These are phyloP conservation scores for Ligustrum vulgare DNA, from an alignment of 257 asterid genomes.

Conservation along the genomic window DNA sequence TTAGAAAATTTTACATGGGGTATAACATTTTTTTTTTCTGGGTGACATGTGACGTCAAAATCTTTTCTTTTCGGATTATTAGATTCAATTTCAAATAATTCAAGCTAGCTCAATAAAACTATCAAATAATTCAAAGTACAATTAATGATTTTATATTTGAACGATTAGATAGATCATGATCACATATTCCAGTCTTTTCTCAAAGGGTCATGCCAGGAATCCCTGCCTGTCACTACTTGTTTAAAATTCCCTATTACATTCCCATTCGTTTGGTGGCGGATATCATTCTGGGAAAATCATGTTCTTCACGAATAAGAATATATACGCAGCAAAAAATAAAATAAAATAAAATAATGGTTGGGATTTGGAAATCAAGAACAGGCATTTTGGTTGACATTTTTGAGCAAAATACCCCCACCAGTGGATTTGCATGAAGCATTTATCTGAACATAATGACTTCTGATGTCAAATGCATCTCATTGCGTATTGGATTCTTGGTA, in stretches of 20 bases:
- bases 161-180: too few species aligned
- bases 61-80: too few species aligned
- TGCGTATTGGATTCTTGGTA: neutral
- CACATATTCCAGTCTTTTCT: too few species aligned
- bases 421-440: neutral
- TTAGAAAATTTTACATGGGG: too few species aligned
- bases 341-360: neutral
- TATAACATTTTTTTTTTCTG: too few species aligned
- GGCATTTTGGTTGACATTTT: neutral
- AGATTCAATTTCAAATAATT: too few species aligned
- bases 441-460: neutral
- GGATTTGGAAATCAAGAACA: neutral
- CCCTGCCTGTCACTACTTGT: neutral
- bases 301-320: conserved; percentile 22
- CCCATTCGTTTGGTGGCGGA: conserved; percentile 6
- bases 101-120: too few species aligned
- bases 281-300: neutral
- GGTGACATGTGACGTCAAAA: too few species aligned
- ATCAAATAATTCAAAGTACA: too few species aligned
- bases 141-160: too few species aligned
- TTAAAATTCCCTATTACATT: neutral
- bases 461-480: neutral
- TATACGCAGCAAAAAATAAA: neutral
- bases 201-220: neutral
- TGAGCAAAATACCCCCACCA: too few species aligned